Base-by-base conservation (phyloP, 257 asterid genomes). In the Fraxinus americana region DNA sequence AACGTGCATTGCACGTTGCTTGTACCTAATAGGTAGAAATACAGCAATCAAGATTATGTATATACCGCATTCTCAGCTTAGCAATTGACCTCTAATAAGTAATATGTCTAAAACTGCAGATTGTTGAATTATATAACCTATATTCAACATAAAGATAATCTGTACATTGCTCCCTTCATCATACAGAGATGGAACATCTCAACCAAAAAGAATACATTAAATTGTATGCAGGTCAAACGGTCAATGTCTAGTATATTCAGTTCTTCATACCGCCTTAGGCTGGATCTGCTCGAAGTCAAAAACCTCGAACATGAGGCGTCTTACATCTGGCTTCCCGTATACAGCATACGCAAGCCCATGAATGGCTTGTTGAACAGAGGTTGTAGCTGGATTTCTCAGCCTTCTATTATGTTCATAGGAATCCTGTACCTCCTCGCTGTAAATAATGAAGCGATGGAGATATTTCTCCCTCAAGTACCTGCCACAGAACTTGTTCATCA, bases 401-500 rank as follows among this genome's bases (percentile, higher is more conserved):
- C 97, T 87, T 19, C 99, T 87, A 30, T 96, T 96, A 73, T 93
- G 97, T 80, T 96, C 99, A 59, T 82, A 96, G 2, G 94, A 85
- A 57, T 96, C 99, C 67, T 93, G 97, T 25, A 93, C 96, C 78
- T 93, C 88, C 5, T 93, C 96, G 10, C 97, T 96, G 85, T 92
- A 96, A 12, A 93, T 91, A 79, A 96, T 90, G 85, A 74, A 87
- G 27, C 88, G 91, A 23, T 93, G 97, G 17, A 93, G 96, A 84
- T 86, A 83, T 71, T 92, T 96, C 86, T 89, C 99, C 77, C 99
- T 84, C 86, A 96, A 84, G 78, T 87, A 93, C 85, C 73, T 96
- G 38, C 98, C 99, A 1, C 99, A 96, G 81, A 92, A 93, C 86
- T 96, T 96, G 91, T 96, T 96, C 99, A 96, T 96, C 39, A 93